These are phyloP conservation scores for Periconia digitata DNA, from an alignment of 2,329 filamentous ascomycete genomes.

Conservation along the genomic window DNA sequence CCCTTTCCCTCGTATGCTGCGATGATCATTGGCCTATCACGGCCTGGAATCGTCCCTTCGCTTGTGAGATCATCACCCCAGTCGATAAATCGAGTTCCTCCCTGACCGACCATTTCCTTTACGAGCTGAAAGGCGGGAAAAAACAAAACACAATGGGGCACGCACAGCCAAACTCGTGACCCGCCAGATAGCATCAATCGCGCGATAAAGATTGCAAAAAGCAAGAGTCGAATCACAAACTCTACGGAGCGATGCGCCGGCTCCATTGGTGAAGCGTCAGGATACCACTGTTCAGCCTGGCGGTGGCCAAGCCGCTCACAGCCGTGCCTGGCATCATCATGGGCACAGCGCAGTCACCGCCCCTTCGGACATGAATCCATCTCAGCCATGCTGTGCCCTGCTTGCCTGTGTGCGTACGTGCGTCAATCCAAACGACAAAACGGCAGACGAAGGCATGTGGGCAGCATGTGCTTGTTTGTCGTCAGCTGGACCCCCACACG, in stretches of 20 bases:
- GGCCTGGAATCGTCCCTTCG: conserved; percentile 31
- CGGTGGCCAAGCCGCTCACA: conserved; percentile 27
- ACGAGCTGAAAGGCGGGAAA: no score
- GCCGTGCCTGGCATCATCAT: conserved; percentile 39
- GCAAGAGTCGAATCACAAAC: no score
- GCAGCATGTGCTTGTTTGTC: conserved; percentile 14
- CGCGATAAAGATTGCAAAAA: no score
- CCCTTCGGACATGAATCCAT: conserved; percentile 37
- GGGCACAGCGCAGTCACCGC: conserved; percentile 36
- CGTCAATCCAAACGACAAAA: conserved; percentile 14
- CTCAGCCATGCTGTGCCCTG: conserved; percentile 23
- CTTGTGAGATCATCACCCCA: conserved; percentile 40
- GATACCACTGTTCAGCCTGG: no score
- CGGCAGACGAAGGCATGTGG: neutral
- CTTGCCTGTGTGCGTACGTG: conserved; percentile 11
- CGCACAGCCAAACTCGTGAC: no score
- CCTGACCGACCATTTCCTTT: neutral
- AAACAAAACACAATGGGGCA: conserved; percentile 35
- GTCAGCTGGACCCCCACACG: conserved; percentile 46
- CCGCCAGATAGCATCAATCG: no score
- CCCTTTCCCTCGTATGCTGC: conserved; percentile 35
- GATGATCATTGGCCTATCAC: conserved; percentile 35
- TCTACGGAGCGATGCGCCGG: no score
- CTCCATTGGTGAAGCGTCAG: no score
- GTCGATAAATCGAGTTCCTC: no score